Evolutionary conservation across 495 filamentous ascomycete species (phyloP).

Genomic region (Xylaria cubensis): DNA sequence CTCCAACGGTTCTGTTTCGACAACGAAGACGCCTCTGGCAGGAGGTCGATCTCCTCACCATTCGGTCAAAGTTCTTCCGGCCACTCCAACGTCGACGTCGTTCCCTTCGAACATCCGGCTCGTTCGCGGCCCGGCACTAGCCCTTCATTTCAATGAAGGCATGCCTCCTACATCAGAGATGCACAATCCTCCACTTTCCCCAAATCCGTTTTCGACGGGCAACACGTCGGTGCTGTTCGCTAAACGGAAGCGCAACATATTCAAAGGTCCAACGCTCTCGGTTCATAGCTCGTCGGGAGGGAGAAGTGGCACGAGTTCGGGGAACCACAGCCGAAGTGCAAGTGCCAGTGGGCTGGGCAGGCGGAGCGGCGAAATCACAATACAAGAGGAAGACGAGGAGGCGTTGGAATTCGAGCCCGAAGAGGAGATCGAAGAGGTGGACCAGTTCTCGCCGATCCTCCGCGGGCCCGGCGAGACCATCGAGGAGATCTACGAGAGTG

Average conservation of each 20-base stretch:
- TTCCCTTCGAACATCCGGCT: conserved; percentile 91
- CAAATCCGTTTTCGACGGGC: conserved; percentile 52
- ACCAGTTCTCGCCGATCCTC: conserved; percentile 64
- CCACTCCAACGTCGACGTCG: conserved; percentile 78
- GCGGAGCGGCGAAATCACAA: conserved; percentile 72
- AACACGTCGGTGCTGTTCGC: conserved; percentile 81
- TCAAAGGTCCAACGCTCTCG: conserved; percentile 81
- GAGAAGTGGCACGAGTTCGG: conserved; percentile 45
- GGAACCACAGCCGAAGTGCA: conserved; percentile 56
- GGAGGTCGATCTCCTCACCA: conserved; percentile 77
- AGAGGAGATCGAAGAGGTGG: conserved; percentile 69
- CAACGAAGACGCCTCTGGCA: conserved; percentile 68
- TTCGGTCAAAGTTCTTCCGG: conserved; percentile 92
- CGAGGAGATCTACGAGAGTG: conserved; percentile 58
- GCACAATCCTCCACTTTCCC: conserved; percentile 49
- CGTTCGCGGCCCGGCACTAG: conserved; percentile 64
- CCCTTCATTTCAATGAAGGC: conserved; percentile 61
- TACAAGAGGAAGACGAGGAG: conserved; percentile 86
- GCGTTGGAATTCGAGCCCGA: conserved; percentile 44
- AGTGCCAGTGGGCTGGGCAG: conserved; percentile 60
- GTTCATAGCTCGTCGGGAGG: conserved; percentile 47
- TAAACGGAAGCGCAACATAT: conserved; percentile 84
- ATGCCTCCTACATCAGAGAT: conserved; percentile 45
- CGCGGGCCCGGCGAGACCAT: conserved; percentile 57
- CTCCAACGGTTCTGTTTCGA: conserved; percentile 75